Conservation (phyloP, 2,329 filamentous ascomycete genomes). For the Sporothrix euskadiensis region DNA sequence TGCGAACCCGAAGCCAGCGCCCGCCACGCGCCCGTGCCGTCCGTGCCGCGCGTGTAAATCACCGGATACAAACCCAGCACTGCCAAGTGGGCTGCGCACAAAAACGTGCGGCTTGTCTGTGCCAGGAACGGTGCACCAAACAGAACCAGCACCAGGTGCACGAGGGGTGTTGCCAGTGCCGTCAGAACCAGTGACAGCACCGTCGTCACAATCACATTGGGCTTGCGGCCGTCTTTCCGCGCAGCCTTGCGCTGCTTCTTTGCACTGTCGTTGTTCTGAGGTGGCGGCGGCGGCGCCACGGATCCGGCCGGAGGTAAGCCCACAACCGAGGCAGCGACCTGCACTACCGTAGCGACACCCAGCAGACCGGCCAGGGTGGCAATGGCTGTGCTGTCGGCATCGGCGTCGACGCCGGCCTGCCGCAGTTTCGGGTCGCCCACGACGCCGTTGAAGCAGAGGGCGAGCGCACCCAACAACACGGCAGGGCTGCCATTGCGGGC, state of each 20-base stretch:
- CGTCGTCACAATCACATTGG: constrained; percentile 48
- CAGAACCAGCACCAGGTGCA: constrained; percentile 70
- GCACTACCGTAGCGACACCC: constrained; percentile 38
- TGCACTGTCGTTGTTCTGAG: constrained; percentile 51
- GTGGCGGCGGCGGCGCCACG: constrained; percentile 38
- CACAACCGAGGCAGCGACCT: constrained; percentile 55
- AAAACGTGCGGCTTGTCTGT: constrained; percentile 73
- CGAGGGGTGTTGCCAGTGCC: constrained; percentile 64
- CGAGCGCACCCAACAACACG: constrained; percentile 36
- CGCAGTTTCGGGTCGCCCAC: constrained; percentile 30
- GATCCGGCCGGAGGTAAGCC: constrained; percentile 63
- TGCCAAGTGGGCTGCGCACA: constrained; percentile 79
- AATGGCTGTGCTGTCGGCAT: constrained; percentile 29
- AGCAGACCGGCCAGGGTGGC: constrained; percentile 38
- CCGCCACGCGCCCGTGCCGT: constrained; percentile 65
- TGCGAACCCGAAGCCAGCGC: constrained; percentile 62
- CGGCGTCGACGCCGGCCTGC: constrained; percentile 17
- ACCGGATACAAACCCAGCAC: constrained; percentile 76
- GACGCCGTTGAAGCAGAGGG: constrained; percentile 37
- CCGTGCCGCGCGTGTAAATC: constrained; percentile 82
- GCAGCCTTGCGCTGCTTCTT: constrained; percentile 45
- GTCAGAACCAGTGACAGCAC: constrained; percentile 59
- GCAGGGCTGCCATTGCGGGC: constrained; percentile 38
- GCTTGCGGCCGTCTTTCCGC: constrained; percentile 46
- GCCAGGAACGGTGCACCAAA: constrained; percentile 90